Conservation (phyloP, 768 basidiomycete genomes). For the Bullera alba region DNA sequence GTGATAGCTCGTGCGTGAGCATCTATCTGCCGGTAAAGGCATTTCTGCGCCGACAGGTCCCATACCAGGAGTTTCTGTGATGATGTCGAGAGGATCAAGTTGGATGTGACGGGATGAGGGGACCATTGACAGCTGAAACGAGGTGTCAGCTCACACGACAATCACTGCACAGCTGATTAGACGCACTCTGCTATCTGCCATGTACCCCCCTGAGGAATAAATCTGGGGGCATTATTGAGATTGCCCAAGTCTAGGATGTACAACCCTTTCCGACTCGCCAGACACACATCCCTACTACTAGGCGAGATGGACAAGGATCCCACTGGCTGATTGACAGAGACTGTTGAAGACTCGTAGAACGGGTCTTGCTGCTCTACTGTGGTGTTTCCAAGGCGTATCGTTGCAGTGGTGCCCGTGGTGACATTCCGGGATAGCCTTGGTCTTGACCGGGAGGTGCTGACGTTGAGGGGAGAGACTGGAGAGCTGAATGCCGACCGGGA, state of each 20-base stretch:
- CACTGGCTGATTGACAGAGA: conserved; percentile 46
- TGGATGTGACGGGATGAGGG: conserved; percentile 41
- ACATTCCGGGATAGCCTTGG: no score
- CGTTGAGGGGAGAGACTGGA: conserved; percentile 10
- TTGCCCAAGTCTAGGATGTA: conserved; percentile 91
- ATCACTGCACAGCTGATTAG: conserved; percentile 19
- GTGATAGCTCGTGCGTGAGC: conserved; percentile 93
- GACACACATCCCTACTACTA: conserved; percentile 74
- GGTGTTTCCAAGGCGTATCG: no score
- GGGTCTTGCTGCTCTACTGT: conserved; percentile 12
- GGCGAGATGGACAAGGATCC: conserved; percentile 60
- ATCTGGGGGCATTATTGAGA: conserved; percentile 78
- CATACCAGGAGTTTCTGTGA: conserved; percentile 63
- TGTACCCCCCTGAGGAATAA: conserved; percentile 89
- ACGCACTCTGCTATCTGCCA: conserved; percentile 67
- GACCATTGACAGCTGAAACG: conserved; percentile 44
- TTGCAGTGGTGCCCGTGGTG: no score
- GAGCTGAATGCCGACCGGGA: conserved; percentile 5
- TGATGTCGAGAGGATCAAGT: conserved; percentile 44
- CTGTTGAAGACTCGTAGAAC: conserved; percentile 31
- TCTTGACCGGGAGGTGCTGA: no score
- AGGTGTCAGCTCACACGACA: background rate
- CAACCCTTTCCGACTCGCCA: conserved; percentile 77
- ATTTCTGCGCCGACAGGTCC: conserved; percentile 71
- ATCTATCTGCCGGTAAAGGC: conserved; percentile 75